These are phyloP conservation scores for Begonia fuchsioides DNA, from an alignment of 306 rosid species.

Conservation along the genomic window DNA sequence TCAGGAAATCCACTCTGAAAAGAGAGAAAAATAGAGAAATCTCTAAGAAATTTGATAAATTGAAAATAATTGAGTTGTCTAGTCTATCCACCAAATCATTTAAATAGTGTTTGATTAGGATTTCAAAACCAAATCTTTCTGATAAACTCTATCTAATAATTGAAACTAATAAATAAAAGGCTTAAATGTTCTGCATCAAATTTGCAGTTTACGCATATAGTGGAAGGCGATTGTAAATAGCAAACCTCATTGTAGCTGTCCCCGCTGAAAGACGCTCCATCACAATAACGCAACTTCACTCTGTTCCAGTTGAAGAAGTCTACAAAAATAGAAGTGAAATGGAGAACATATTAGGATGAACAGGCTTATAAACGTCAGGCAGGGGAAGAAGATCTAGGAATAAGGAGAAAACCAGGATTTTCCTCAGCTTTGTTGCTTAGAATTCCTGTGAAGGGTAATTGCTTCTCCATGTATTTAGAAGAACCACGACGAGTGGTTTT, in stretches of 20 bases:
- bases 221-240: background rate
- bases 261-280: conserved; percentile 82
- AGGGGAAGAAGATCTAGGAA: background rate
- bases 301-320: conserved; percentile 94
- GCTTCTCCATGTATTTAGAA: conserved; percentile 55
- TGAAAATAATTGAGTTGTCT: no score
- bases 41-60: no score
- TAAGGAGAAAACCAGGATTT: conserved; percentile 41
- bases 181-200: no score
- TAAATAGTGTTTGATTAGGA: no score
- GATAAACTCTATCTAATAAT: no score
- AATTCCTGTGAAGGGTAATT: conserved; percentile 59
- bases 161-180: no score
- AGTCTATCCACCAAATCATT: no score
- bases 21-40: no score
- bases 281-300: conserved; percentile 76
- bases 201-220: no score
- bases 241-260: conserved; percentile 49
- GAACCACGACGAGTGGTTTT: conserved; percentile 92
- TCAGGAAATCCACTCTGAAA: no score
- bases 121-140: no score
- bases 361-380: background rate
- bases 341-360: background rate
- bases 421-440: conserved; percentile 66
- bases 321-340: conserved; percentile 14